Evolutionary conservation across 1,139 yeast genomes (phyloP).

Genomic region (Scheffersomyces segobiensis): DNA sequence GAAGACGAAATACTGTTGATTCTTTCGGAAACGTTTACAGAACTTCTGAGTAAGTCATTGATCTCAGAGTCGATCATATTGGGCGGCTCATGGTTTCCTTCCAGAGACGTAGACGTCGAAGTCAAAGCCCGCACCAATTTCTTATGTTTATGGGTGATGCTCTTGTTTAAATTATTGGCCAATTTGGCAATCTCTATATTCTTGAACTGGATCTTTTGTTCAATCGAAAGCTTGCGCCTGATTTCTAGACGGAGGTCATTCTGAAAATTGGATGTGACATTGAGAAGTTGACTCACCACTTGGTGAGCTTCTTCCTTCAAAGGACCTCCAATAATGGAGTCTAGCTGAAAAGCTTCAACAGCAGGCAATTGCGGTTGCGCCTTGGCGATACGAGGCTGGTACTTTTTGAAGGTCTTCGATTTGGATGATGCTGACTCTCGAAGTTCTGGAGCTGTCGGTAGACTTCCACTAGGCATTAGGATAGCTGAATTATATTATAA

Average conservation of each 20-base stretch:
- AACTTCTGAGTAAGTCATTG: background rate
- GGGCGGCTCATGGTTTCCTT: background rate
- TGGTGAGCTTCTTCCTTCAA: conserved; percentile 33
- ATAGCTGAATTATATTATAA: too few relatives aligned
- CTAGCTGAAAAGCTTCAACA: conserved; percentile 40
- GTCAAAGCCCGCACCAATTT: conserved; percentile 16
- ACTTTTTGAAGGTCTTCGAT: conserved; percentile 6
- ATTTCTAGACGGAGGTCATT: conserved; percentile 42
- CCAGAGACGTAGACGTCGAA: background rate
- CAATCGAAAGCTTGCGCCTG: conserved; percentile 33
- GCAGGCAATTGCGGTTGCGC: conserved; percentile 28
- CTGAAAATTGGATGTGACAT: conserved; percentile 38
- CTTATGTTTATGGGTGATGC: conserved; percentile 19
- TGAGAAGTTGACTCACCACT: conserved; percentile 32
- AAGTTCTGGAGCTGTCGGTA: background rate
- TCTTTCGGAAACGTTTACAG: background rate
- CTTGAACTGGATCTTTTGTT: conserved; percentile 39
- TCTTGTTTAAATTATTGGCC: conserved; percentile 22
- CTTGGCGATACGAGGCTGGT: conserved; percentile 14
- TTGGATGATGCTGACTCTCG: background rate
- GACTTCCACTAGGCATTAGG: background rate
- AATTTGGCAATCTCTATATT: conserved; percentile 33
- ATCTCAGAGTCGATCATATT: conserved; percentile 1
- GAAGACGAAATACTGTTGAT: conserved; percentile 1
- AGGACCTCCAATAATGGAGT: conserved; percentile 32